Evolutionary conservation across 257 asterid species (phyloP), one percentile per base, ranked within the genome.

Genomic region (Gentiana dahurica): DNA sequence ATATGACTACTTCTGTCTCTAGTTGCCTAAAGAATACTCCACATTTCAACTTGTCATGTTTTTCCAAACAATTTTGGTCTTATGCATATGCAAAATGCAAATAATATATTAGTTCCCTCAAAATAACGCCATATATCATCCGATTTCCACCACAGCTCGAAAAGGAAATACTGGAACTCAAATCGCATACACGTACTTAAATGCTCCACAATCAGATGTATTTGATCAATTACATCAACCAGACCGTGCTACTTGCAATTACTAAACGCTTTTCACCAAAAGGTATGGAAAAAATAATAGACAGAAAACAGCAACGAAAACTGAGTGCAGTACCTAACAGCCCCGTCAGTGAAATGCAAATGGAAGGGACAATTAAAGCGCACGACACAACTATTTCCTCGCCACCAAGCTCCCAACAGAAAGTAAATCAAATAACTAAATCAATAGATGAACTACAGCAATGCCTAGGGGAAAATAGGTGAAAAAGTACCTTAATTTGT

Each of bases 331-430:
- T 24, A 45, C 35, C n/a, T 11, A 13, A 53, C 55, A 49, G 6
- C 57, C 59, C 43, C 47, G 36, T 8, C 44, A 12, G 48, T 10
- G 9, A 51, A 52, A 36, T 52, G 39, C n/a, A 50, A 52, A 65
- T 52, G 64, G 47, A 43, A 34, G 37, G 13, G 3, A 24, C 15
- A 36, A 36, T 36, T 1, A 55, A 5, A 45, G 10, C 48, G 33
- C 44, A 8, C 3, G 12, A 46, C 39, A 41, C 46, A 53, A 37
- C 41, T 37, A 53, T 41, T 8, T 36, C 55, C 34, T 35, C 11
- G 8, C 51, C 11, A 11, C n/a, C 3, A 15, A 56, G 33, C 11
- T 13, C 62, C 57, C 51, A 39, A 45, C 57, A 8, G 7, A 13
- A 36, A 48, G 36, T 9, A 15, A 39, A 12, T 34, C 33, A 58